Evolutionary conservation across 2,329 filamentous ascomycete genomes (phyloP).

Genomic region (Emmonsiellopsis sp.): DNA sequence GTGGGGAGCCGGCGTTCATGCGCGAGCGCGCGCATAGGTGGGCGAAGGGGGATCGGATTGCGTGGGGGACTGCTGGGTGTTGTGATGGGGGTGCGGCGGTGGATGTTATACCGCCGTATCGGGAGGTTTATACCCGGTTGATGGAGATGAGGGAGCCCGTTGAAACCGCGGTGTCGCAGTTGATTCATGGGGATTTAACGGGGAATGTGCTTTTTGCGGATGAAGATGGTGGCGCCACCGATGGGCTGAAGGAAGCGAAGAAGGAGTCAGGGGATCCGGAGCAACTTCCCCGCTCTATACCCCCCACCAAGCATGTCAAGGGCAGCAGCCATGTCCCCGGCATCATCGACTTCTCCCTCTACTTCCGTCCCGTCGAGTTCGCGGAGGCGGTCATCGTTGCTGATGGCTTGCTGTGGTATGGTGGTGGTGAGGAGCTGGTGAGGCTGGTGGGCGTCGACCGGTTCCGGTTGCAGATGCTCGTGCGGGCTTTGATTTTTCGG

Average conservation of each 20-base stretch:
- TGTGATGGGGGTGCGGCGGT: not conserved
- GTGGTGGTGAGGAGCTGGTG: slow-evolving; percentile 3
- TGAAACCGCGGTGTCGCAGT: not conserved
- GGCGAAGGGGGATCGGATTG: slow-evolving; percentile 7
- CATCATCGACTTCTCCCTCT: slow-evolving; percentile 8
- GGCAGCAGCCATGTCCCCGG: not conserved
- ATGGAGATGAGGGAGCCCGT: not conserved
- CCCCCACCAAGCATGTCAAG: not conserved
- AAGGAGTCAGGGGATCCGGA: not conserved
- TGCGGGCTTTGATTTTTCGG: slow-evolving; percentile 8
- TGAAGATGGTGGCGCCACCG: not conserved
- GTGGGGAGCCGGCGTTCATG: slow-evolving; percentile 1
- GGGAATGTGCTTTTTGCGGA: slow-evolving; percentile 6
- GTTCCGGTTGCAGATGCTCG: slow-evolving; percentile 7
- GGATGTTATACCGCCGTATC: not conserved
- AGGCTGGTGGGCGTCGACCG: slow-evolving; percentile 2
- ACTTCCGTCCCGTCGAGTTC: slow-evolving; percentile 8
- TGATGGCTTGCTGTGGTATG: slow-evolving; percentile 8
- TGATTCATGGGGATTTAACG: slow-evolving; percentile 6
- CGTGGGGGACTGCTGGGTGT: not conserved
- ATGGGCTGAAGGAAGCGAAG: not conserved
- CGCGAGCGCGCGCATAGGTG: slow-evolving; percentile 3
- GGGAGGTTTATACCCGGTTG: not conserved
- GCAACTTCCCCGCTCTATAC: not conserved
- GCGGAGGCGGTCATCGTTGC: slow-evolving; percentile 4